These are phyloP conservation scores for Stygiomarasmius scandens DNA, from an alignment of 1,284 basidiomycete species.

Conservation along the genomic window DNA sequence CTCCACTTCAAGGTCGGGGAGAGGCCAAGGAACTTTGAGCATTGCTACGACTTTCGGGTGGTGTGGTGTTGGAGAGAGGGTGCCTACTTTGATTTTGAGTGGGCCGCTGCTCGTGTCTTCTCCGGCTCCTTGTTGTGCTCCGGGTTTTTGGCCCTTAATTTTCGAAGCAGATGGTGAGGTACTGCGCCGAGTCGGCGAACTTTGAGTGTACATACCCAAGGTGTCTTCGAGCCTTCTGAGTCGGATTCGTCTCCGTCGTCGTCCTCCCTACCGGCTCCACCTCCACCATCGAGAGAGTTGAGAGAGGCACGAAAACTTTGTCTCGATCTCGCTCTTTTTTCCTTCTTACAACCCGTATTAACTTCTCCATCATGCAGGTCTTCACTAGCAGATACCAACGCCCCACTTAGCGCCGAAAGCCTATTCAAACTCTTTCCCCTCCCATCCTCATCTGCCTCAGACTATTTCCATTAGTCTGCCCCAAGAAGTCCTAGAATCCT, in stretches of 20 bases:
- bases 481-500: background rate
- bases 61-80: conserved; percentile 89
- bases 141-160: no score
- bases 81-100: conserved; percentile 67
- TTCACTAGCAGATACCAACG: background rate
- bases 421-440: background rate
- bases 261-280: conserved; percentile 27
- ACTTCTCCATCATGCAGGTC: background rate
- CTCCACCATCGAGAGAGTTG: background rate
- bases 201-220: conserved; percentile 86
- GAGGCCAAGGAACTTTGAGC: conserved; percentile 85
- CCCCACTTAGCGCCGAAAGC: background rate
- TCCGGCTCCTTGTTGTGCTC: no score
- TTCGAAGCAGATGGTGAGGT: conserved; percentile 20
- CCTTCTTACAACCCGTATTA: background rate
- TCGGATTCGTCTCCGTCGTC: conserved; percentile 77
- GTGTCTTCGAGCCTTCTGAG: conserved; percentile 93
- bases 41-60: conserved; percentile 94
- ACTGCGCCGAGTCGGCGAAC: conserved; percentile 39
- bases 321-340: background rate
- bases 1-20: conserved; percentile 78
- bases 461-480: background rate
- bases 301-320: conserved; percentile 5
- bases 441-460: background rate
- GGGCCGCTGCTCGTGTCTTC: conserved; percentile 3